Conservation (phyloP, 2,329 filamentous ascomycete species). For the Dendrostoma leiphaemia region DNA sequence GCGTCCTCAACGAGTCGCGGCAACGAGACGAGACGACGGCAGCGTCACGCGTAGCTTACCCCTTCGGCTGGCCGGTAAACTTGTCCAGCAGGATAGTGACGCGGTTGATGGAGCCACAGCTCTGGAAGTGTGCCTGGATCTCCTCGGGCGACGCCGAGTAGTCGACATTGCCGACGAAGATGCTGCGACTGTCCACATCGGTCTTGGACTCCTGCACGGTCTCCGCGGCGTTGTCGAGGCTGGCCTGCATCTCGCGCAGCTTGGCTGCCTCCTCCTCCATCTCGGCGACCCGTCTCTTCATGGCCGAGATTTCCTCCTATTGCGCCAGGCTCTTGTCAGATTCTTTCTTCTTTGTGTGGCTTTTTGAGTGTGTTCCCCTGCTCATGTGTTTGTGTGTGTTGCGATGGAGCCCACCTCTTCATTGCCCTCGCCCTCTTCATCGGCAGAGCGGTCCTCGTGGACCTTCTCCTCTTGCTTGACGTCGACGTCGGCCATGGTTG, state of each 20-base stretch:
- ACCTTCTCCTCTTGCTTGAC: conserved; percentile 30
- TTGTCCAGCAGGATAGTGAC: conserved; percentile 98
- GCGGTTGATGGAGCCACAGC: conserved; percentile 93
- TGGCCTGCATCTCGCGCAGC: conserved; percentile 82
- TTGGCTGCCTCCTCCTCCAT: conserved; percentile 90
- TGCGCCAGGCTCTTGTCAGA: conserved; percentile 19
- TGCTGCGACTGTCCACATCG: conserved; percentile 90
- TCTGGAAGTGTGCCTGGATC: conserved; percentile 97
- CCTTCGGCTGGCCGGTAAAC: conserved; percentile 98
- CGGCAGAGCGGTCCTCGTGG: conserved; percentile 28
- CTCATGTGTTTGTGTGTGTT: conserved; percentile 12
- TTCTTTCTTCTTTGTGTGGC: conserved; percentile 13
- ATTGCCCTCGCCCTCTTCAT: conserved; percentile 39
- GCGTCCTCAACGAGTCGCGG: no score
- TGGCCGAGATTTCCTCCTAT: conserved; percentile 78
- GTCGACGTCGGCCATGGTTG: conserved; percentile 28
- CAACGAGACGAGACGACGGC: no score
- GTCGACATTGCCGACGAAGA: conserved; percentile 98
- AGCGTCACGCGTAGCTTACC: conserved; percentile 55
- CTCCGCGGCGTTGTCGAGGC: conserved; percentile 79
- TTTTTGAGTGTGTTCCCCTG: conserved; percentile 13
- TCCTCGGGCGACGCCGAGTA: conserved; percentile 97
- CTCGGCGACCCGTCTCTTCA: conserved; percentile 83
- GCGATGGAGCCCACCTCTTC: conserved; percentile 41
- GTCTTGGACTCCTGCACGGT: conserved; percentile 90